phyloP scores from a whole-genome alignment of 306 rosid species.

The Castanospermum australe region DNA sequence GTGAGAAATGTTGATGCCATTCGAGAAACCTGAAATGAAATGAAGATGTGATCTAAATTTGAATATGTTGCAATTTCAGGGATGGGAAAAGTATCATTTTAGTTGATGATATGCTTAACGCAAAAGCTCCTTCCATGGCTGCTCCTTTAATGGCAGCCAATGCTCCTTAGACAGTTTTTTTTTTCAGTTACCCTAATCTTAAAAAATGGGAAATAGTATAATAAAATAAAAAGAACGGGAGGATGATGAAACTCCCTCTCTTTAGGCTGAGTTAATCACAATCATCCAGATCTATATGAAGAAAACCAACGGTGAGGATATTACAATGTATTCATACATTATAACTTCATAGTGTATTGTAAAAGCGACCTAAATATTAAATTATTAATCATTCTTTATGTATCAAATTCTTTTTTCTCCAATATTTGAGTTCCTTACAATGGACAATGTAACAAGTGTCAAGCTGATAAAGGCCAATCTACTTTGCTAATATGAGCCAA shows the following conservation, averaged over 20 bases:
- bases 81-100: neutral
- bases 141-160: slow-evolving; percentile 1
- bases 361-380: neutral
- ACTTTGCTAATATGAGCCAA: neutral
- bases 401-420: neutral
- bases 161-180: neutral
- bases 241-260: no score
- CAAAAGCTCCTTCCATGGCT: neutral
- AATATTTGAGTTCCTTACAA: neutral
- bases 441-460: neutral
- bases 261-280: neutral
- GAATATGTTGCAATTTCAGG: neutral
- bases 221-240: neutral
- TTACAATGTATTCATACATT: neutral
- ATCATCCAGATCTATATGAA: neutral
- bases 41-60: neutral
- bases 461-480: slow-evolving; percentile 14
- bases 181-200: neutral
- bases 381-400: neutral
- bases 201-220: neutral
- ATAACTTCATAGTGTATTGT: neutral
- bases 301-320: neutral
- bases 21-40: slow-evolving; percentile 8
- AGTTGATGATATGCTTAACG: neutral
- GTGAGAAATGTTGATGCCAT: neutral